Conservation (phyloP, 768 basidiomycete genomes). For the Hypholoma sublateritium region DNA sequence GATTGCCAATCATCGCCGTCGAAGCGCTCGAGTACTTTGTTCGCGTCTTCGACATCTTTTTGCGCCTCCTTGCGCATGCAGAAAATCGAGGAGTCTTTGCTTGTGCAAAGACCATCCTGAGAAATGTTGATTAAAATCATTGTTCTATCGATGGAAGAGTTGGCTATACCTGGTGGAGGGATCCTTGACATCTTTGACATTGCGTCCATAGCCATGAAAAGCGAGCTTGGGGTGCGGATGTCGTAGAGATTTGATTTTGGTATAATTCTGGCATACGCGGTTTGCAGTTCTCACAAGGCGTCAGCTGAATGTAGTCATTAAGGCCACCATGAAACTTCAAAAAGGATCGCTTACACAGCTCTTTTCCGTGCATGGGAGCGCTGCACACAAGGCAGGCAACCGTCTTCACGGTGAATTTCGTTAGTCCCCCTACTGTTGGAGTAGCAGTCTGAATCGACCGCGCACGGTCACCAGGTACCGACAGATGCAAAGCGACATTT, state of each 20-base stretch:
- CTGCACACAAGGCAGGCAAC: conserved; percentile 95
- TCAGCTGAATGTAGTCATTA: conserved; percentile 53
- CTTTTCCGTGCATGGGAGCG: conserved; percentile 79
- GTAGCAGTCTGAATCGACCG: conserved; percentile 95
- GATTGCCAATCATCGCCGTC: conserved; percentile 68
- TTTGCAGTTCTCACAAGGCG: conserved; percentile 93
- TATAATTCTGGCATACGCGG: conserved; percentile 86
- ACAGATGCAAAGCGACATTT: conserved; percentile 5
- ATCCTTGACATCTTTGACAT: conserved; percentile 98
- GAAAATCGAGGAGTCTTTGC: conserved; percentile 98
- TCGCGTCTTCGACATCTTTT: conserved; percentile 93
- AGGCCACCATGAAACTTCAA: background rate
- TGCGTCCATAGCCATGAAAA: conserved; percentile 98
- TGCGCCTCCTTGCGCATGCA: conserved; percentile 99
- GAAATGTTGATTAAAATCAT: background rate
- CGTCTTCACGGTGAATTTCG: conserved; percentile 98
- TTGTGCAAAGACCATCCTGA: conserved; percentile 94
- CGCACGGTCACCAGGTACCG: conserved; percentile 96
- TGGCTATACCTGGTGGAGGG: conserved; percentile 78
- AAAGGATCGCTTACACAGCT: conserved; percentile 48
- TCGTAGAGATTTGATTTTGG: conserved; percentile 77
- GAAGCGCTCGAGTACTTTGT: conserved; percentile 79
- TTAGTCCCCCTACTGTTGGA: conserved; percentile 92
- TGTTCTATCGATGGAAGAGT: background rate
- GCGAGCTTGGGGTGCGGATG: conserved; percentile 83